These are phyloP conservation scores for Babesia bovis DNA, from an alignment of 169 alveolate genomes.

Conservation along the genomic window DNA sequence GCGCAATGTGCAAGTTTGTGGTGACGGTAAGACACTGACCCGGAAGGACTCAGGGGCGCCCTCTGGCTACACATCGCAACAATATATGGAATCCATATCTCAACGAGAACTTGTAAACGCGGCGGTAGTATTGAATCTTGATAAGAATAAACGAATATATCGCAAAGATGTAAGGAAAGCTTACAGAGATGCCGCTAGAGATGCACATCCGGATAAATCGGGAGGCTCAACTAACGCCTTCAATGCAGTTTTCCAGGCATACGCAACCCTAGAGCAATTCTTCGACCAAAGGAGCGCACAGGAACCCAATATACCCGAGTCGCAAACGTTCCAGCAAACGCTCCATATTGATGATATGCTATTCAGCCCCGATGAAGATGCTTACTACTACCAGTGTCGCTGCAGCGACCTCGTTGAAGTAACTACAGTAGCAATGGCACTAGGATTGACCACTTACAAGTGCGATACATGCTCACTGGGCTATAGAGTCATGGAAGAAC, in stretches of 20 bases:
- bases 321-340: not conserved
- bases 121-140: conserved; percentile 7
- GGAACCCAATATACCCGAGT: not conserved
- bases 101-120: conserved; percentile 10
- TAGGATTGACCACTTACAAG: conserved; percentile 22
- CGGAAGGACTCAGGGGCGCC: conserved; percentile 9
- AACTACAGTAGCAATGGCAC: conserved; percentile 33
- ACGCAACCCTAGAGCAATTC: conserved; percentile 9
- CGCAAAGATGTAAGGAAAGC: conserved; percentile 9
- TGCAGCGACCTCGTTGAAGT: conserved; percentile 41
- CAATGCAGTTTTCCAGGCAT: conserved; percentile 18
- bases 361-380: conserved; percentile 18
- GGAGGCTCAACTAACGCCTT: conserved; percentile 17
- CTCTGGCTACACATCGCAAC: too few species aligned
- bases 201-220: conserved; percentile 9
- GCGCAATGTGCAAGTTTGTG: not conserved
- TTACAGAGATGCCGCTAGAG: conserved; percentile 8
- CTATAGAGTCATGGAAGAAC: not conserved
- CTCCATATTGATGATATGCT: conserved; percentile 1
- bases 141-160: not conserved
- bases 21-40: not conserved
- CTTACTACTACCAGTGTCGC: conserved; percentile 45
- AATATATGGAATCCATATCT: too few species aligned
- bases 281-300: conserved; percentile 5
- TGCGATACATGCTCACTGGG: conserved; percentile 52